Conservation (phyloP, 306 rosid species). For the Quercus engelmannii region DNA sequence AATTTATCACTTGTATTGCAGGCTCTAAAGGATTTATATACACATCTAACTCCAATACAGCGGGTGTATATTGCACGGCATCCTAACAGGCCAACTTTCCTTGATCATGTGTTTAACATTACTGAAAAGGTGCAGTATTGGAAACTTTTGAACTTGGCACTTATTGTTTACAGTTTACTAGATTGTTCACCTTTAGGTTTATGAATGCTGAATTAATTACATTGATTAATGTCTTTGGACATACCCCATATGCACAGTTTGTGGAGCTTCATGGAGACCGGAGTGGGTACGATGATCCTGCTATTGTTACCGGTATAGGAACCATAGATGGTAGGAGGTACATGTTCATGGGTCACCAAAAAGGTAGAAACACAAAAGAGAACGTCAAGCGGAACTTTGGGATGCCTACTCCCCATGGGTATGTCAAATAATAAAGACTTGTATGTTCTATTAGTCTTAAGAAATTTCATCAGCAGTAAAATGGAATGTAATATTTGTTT, state of each 20-base stretch:
- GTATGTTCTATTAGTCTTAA: background rate
- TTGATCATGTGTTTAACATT: constrained; percentile 83
- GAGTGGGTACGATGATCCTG: constrained; percentile 93
- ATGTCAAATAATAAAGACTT: constrained; percentile 25
- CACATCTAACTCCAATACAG: constrained; percentile 75
- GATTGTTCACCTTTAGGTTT: constrained; percentile 7
- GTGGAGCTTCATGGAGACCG: constrained; percentile 98
- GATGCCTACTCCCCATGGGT: constrained; percentile 99
- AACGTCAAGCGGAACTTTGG: constrained; percentile 91
- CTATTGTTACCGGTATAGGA: constrained; percentile 92
- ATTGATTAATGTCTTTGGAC: constrained; percentile 10
- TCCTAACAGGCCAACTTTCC: constrained; percentile 97
- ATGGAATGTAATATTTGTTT: constrained; percentile 8
- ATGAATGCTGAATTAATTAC: constrained; percentile 20
- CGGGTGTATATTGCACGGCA: constrained; percentile 85
- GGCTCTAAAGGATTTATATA: constrained; percentile 72
- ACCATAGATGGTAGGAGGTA: constrained; percentile 73
- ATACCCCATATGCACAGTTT: constrained; percentile 52
- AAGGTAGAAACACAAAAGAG: constrained; percentile 96
- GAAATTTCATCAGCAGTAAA: constrained; percentile 11
- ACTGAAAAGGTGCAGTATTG: constrained; percentile 70
- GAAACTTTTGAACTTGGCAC: background rate
- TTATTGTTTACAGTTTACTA: constrained; percentile 22
- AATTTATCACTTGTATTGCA: constrained; percentile 35
- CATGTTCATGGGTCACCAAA: constrained; percentile 98